These are phyloP conservation scores for Euphorbia lathyris DNA, from an alignment of 345 rosid genomes.

Conservation along the genomic window DNA sequence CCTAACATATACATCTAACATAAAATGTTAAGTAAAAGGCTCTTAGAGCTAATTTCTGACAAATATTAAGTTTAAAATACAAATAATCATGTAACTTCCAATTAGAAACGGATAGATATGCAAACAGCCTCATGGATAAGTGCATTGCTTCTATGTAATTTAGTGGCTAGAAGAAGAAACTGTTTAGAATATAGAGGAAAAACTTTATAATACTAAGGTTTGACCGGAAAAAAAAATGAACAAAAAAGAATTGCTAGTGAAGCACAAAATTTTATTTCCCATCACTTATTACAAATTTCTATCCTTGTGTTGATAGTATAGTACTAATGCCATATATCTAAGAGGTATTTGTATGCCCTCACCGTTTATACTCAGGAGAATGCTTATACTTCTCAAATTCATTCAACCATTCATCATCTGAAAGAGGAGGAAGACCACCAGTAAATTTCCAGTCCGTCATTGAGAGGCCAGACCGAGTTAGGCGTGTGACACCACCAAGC, in stretches of 20 bases:
- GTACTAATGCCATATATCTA: background rate
- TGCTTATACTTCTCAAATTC: slow-evolving; percentile 89
- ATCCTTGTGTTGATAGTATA: background rate
- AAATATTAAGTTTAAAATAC: background rate
- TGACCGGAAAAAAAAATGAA: background rate
- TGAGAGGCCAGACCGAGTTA: slow-evolving; percentile 89
- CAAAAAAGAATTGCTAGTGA: background rate
- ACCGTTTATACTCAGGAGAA: slow-evolving; percentile 88
- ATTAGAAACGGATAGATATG: background rate
- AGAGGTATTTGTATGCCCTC: slow-evolving; percentile 6
- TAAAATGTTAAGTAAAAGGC: background rate
- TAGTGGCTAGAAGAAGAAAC: background rate
- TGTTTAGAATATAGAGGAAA: too few relatives aligned
- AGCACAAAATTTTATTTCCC: background rate
- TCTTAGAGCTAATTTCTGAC: background rate
- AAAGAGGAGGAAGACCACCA: slow-evolving; percentile 76
- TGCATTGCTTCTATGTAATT: background rate
- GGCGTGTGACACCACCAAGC: slow-evolving; percentile 78
- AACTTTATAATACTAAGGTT: background rate
- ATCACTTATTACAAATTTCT: background rate
- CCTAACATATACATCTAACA: background rate
- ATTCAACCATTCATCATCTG: slow-evolving; percentile 69
- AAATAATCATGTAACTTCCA: slow-evolving; percentile 4
- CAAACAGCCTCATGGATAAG: background rate
- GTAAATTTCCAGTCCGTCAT: slow-evolving; percentile 97